Conservation (phyloP, 805 yeast genomes). For the Jamesozyma rosinii region DNA sequence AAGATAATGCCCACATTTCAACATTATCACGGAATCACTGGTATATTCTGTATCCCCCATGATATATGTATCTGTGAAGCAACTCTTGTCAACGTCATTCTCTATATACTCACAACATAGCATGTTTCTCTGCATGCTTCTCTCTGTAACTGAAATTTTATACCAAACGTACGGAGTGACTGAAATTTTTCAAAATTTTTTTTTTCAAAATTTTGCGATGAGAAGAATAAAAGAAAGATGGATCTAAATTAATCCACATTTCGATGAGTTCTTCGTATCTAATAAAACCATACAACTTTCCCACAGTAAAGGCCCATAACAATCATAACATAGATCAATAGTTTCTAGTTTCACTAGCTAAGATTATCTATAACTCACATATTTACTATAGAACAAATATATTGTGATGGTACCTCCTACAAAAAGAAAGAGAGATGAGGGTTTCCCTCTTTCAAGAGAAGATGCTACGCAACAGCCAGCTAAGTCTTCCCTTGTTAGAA, state of each 20-base stretch:
- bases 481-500: slow-evolving; percentile 31
- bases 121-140: too few species aligned
- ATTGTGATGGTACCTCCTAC: slow-evolving; percentile 16
- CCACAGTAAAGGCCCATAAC: not conserved
- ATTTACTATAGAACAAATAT: not conserved
- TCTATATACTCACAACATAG: too few species aligned
- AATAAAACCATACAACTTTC: not conserved
- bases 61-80: too few species aligned
- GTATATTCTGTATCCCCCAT: too few species aligned
- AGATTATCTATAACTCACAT: not conserved
- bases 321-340: not conserved
- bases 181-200: slow-evolving; percentile 2
- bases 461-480: slow-evolving; percentile 34
- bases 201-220: slow-evolving; percentile 3
- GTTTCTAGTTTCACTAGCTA: not conserved
- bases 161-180: not conserved
- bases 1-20: too few species aligned
- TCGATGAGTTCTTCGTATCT: not conserved
- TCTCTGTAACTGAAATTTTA: too few species aligned
- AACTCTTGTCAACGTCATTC: too few species aligned
- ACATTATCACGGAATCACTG: too few species aligned
- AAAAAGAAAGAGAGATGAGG: slow-evolving; percentile 44
- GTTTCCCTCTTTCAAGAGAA: slow-evolving; percentile 34
- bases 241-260: not conserved
- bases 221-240: not conserved